Percentiles rank a stretch among this genome's conserved stretches.
phyloP scores from a whole-genome alignment of 306 rosid species.

The Cercis canadensis region DNA sequence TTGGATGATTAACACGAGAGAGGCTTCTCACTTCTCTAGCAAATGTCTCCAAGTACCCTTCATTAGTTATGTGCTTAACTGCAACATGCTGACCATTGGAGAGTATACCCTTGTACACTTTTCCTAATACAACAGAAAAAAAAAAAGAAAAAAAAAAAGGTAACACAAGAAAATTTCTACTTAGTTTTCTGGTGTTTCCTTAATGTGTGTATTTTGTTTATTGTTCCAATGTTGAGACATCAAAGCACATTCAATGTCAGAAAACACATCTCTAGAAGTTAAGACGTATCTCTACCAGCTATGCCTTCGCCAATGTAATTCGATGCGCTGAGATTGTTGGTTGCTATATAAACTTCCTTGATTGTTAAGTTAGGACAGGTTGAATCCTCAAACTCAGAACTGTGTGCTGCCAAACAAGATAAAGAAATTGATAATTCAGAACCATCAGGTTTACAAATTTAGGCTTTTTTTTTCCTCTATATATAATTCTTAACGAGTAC shows the following conservation, averaged over 20 bases:
- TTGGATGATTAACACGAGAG: slow-evolving; percentile 63
- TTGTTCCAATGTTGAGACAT: too few species aligned
- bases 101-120: slow-evolving; percentile 62
- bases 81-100: slow-evolving; percentile 61
- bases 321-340: slow-evolving; percentile 48
- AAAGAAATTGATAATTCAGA: neutral
- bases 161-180: too few species aligned
- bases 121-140: slow-evolving; percentile 46
- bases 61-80: slow-evolving; percentile 65
- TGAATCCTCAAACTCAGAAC: slow-evolving; percentile 40
- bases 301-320: slow-evolving; percentile 73
- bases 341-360: slow-evolving; percentile 55
- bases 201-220: too few species aligned
- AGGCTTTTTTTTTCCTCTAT: slow-evolving; percentile 23
- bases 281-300: slow-evolving; percentile 53
- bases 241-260: too few species aligned
- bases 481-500: too few species aligned
- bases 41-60: slow-evolving; percentile 62
- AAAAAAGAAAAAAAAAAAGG: too few species aligned
- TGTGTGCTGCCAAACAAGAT: slow-evolving; percentile 36
- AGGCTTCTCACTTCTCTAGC: slow-evolving; percentile 67
- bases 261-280: slow-evolving; percentile 8
- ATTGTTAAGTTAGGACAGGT: slow-evolving; percentile 44
- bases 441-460: neutral
- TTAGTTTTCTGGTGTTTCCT: too few species aligned